Conservation (phyloP, 176 grass and related monocot species). For the Phoenix roebelenii region DNA sequence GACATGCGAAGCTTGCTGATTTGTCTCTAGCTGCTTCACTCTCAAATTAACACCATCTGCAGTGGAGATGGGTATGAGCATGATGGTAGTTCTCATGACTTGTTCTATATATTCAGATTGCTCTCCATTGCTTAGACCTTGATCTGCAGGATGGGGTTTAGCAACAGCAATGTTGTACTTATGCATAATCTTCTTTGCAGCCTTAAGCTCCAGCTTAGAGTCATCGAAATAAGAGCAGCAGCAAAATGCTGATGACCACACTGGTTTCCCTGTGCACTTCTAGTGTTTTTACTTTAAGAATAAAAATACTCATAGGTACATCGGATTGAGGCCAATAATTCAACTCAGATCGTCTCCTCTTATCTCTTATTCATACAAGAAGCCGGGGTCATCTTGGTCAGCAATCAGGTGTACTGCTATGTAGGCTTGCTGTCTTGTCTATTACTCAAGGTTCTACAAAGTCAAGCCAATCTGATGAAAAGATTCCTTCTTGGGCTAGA, state of each 20-base stretch:
- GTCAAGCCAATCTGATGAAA: constrained; percentile 53
- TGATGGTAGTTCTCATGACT: too few species aligned
- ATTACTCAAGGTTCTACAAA: constrained; percentile 39
- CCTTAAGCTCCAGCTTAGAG: neutral
- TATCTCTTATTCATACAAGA: constrained; percentile 1
- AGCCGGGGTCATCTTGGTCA: neutral
- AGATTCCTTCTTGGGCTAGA: constrained; percentile 57
- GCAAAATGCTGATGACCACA: constrained; percentile 22
- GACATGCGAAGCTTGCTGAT: too few species aligned
- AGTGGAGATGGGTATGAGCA: too few species aligned
- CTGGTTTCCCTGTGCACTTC: constrained; percentile 16
- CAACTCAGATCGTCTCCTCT: neutral
- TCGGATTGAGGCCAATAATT: constrained; percentile 8
- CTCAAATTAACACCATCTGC: too few species aligned
- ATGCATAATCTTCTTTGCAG: too few species aligned
- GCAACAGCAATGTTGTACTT: too few species aligned
- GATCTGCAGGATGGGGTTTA: too few species aligned
- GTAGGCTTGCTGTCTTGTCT: constrained; percentile 23
- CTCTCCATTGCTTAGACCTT: too few species aligned
- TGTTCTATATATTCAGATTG: too few species aligned
- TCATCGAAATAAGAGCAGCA: neutral
- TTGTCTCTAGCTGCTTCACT: too few species aligned
- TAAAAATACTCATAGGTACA: constrained; percentile 4
- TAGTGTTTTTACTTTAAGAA: neutral
- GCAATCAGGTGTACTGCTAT: neutral